Base-by-base conservation (phyloP, 163 green algal genomes). In the Trebouxia gelatinosa region DNA sequence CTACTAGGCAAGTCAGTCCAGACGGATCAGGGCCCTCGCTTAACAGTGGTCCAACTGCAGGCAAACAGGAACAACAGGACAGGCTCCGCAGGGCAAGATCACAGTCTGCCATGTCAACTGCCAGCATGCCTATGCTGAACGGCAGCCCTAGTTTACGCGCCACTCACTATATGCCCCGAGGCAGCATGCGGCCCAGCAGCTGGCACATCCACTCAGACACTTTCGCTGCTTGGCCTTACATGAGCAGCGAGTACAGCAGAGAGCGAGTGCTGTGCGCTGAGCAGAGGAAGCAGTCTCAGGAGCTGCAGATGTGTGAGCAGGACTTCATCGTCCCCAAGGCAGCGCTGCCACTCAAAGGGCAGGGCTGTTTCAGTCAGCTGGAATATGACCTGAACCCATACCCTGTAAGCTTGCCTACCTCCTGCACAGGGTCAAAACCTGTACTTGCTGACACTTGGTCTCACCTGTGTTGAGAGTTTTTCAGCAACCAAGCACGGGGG, bases 381-480 rank as follows among this genome's bases (percentile, higher is more conserved):
- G 40, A 62, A 16, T 76, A 76, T 43, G 46, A 62, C 68, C 43
- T 76, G n/a, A 29, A 34, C 11, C 68, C 68, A 13, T 76, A 76
- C 43, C 68, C 43, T 9, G 68, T 76, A 29, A n/a, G 66, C 29
- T 34, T 23, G 3, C 13, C 5, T 76, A 6, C 40, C 6, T 26
- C 28, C 40, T 16, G 9, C 29, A 32, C 9, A 26, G 7, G 0
- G 3, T 26, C 6, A 28, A 39, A 17, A n/a, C n/a, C n/a, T n/a
- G n/a, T n/a, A n/a, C n/a, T n/a, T n/a, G n/a, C n/a, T n/a, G n/a
- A n/a, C n/a, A n/a, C n/a, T n/a, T n/a, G 26, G 48, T 29, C 26
- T 28, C 26, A 32, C 19, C 2, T 3, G 2, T 66, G 26, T 26
- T 66, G 26, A 35, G 57, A 28, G 5, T 1, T 2, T 3, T 9